Conservation (phyloP, 139 green algal species). For the Tetraselmis striata region DNA sequence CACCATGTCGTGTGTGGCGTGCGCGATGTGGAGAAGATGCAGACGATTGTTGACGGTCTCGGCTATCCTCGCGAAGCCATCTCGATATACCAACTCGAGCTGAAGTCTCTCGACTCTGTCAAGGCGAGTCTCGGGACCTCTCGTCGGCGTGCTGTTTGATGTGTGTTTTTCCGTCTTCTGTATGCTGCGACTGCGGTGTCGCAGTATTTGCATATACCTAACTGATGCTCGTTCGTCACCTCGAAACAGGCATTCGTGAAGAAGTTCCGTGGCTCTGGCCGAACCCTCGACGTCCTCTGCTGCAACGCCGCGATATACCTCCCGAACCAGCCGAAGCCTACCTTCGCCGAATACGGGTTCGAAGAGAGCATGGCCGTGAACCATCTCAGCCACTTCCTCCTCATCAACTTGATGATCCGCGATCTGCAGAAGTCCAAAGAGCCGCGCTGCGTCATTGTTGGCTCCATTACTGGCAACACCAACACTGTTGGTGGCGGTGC, state of each 20-base stretch:
- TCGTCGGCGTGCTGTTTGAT: too few species aligned
- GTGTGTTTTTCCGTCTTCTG: too few species aligned
- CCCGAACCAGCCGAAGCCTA: slow-evolving; percentile 82
- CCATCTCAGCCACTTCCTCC: slow-evolving; percentile 91
- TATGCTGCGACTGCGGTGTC: too few species aligned
- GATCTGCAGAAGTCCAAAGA: slow-evolving; percentile 58
- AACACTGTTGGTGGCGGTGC: slow-evolving; percentile 73
- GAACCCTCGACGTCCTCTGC: slow-evolving; percentile 73
- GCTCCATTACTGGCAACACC: slow-evolving; percentile 93
- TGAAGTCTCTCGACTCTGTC: neutral
- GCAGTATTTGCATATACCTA: too few species aligned
- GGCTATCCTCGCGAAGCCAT: neutral
- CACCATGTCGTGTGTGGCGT: neutral
- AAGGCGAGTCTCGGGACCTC: too few species aligned
- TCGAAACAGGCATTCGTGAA: slow-evolving; percentile 66
- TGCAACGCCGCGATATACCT: slow-evolving; percentile 93
- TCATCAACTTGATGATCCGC: slow-evolving; percentile 74
- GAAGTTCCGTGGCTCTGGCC: slow-evolving; percentile 53
- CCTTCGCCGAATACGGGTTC: slow-evolving; percentile 84
- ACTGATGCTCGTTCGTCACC: too few species aligned
- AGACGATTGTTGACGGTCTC: neutral
- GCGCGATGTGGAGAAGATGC: neutral
- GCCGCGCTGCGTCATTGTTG: slow-evolving; percentile 78
- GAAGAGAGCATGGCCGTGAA: slow-evolving; percentile 77
- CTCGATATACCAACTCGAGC: neutral